A percentile compares a stretch with the other conserved stretches of the same genome.
Evolutionary conservation across 2,329 filamentous ascomycete genomes (phyloP).

Genomic region (Xylaria sp.): DNA sequence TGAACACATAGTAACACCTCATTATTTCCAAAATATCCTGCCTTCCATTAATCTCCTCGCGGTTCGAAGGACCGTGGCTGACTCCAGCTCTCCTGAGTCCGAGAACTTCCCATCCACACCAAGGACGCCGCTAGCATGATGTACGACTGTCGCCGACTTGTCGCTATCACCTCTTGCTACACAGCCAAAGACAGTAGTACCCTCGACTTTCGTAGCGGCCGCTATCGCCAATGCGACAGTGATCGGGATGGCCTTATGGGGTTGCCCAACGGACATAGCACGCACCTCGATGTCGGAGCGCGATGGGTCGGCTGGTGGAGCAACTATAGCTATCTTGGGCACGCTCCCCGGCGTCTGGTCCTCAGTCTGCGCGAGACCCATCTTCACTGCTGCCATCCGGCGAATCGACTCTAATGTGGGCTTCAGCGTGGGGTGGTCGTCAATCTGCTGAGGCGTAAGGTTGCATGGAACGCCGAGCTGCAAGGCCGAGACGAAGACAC

Average conservation of each 20-base stretch:
- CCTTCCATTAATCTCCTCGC: slow-evolving; percentile 12
- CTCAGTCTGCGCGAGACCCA: slow-evolving; percentile 54
- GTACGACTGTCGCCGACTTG: not conserved
- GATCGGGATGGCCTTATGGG: slow-evolving; percentile 57
- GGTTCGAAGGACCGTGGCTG: not conserved
- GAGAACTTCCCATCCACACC: slow-evolving; percentile 1
- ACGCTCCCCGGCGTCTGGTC: slow-evolving; percentile 49
- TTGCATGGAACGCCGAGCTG: slow-evolving; percentile 47
- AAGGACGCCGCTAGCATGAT: slow-evolving; percentile 4
- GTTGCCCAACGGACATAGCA: slow-evolving; percentile 60
- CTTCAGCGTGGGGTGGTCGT: slow-evolving; percentile 49
- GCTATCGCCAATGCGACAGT: slow-evolving; percentile 56
- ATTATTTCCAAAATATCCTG: slow-evolving; percentile 2
- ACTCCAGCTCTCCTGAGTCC: not conserved
- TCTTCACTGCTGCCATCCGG: slow-evolving; percentile 51
- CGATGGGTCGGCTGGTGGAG: slow-evolving; percentile 43
- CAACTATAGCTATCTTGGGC: slow-evolving; percentile 60
- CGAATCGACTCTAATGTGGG: slow-evolving; percentile 52
- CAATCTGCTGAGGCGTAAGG: slow-evolving; percentile 47
- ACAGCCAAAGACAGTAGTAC: slow-evolving; percentile 11
- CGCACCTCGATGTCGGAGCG: slow-evolving; percentile 52
- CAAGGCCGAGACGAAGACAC: slow-evolving; percentile 53
- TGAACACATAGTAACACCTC: not conserved
- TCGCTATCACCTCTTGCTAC: not conserved
- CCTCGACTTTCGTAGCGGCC: slow-evolving; percentile 52